Conservation (phyloP, 2,329 filamentous ascomycete species). For the Harringtonia aguacate region DNA sequence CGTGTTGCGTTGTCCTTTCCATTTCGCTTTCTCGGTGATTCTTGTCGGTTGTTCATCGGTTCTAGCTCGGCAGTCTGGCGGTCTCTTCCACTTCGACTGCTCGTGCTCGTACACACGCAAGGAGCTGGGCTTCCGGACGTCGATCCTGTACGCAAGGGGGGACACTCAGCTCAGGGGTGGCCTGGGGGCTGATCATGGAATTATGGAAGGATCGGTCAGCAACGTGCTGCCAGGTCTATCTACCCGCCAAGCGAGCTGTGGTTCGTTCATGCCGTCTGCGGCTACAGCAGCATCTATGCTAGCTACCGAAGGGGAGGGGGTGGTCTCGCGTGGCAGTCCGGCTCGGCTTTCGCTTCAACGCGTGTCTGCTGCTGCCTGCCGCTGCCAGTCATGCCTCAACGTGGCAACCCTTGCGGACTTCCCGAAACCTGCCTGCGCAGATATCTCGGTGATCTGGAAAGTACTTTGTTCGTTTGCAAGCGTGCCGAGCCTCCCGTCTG, state of each 20-base stretch:
- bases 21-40: too few relatives aligned
- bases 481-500: too few relatives aligned
- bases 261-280: conserved; percentile 64
- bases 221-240: conserved; percentile 65
- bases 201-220: conserved; percentile 61
- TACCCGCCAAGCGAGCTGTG: conserved; percentile 66
- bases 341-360: conserved; percentile 56
- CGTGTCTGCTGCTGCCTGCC: conserved; percentile 17
- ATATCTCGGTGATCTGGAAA: too few relatives aligned
- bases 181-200: conserved; percentile 52
- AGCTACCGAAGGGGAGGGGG: conserved; percentile 28
- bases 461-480: too few relatives aligned
- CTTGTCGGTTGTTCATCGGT: not conserved
- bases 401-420: not conserved
- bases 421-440: too few relatives aligned
- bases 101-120: conserved; percentile 66
- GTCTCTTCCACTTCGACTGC: conserved; percentile 29
- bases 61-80: conserved; percentile 9
- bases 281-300: conserved; percentile 58
- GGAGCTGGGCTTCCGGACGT: conserved; percentile 49
- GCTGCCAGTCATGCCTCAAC: not conserved
- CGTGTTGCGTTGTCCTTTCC: conserved; percentile 16
- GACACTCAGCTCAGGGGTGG: conserved; percentile 54
- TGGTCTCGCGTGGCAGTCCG: conserved; percentile 41
- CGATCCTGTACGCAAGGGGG: conserved; percentile 47